Base-by-base conservation (phyloP, 179 eudicot species). In the Patellifolia procumbens region DNA sequence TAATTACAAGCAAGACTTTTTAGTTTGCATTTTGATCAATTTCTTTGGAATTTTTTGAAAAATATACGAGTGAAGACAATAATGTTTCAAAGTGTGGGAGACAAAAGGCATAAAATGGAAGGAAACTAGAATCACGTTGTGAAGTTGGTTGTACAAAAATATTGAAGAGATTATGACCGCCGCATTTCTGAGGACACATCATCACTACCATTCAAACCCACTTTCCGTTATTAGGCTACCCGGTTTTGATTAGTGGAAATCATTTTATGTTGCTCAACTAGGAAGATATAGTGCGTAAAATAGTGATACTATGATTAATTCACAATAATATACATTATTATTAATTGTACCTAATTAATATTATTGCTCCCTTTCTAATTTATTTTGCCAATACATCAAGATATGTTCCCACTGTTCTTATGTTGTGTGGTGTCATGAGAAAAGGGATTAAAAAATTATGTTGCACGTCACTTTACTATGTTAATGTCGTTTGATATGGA, bases 371-470 rank as follows among this genome's bases (percentile, higher is more conserved):
- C 31, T 39, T 26, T 26, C 11, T 46, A 39, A 39, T 17, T 49
- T 59, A 9, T 29, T 11, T 43, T 61, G 68, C 45, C 43, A 60
- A n/a, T n/a, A n/a, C n/a, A n/a, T n/a, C n/a, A n/a, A n/a, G n/a
- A n/a, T n/a, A n/a, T n/a, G n/a, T n/a, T n/a, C n/a, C n/a, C n/a
- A n/a, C n/a, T 16, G 37, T 58, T 75, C 63, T 65, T 49, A 51
- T 51, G 20, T 31, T 79, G 81, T 77, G 51, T 77, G 77, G 81
- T 70, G 48, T 67, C 81, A 79, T 73, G 65, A 61, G 53, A 60
- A 11, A 51, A 19, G 70, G n/a, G n/a, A n/a, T n/a, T n/a, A n/a
- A n/a, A n/a, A n/a, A n/a, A n/a, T n/a, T n/a, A n/a, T n/a, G n/a
- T n/a, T n/a, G n/a, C n/a, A n/a, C n/a, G n/a, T n/a, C n/a, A n/a